Evolutionary conservation across 2,329 filamentous ascomycete genomes (phyloP).

Genomic region (Didymella exigua): DNA sequence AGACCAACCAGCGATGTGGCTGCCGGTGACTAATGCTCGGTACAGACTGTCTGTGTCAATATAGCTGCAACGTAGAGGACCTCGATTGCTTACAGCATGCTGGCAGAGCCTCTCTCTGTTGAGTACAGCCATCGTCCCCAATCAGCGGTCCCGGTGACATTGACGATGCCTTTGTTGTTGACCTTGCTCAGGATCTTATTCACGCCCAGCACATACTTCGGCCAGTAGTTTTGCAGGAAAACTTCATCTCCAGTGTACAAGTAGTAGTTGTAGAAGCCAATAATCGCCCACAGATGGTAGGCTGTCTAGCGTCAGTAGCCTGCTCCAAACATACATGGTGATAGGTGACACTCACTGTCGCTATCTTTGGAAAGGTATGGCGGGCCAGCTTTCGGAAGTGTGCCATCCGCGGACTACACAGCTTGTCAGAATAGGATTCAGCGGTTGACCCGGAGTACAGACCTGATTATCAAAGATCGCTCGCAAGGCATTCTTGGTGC

Average conservation of each 20-base stretch:
- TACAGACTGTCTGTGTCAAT: neutral
- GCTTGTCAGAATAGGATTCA: neutral
- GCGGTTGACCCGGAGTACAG: neutral
- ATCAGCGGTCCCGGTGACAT: slow-evolving; percentile 57
- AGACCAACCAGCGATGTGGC: neutral
- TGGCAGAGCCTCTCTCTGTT: slow-evolving; percentile 17
- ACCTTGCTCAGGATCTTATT: slow-evolving; percentile 51
- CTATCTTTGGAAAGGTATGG: slow-evolving; percentile 45
- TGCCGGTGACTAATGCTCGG: neutral
- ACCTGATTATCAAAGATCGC: slow-evolving; percentile 54
- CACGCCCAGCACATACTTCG: slow-evolving; percentile 57
- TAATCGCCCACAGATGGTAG: slow-evolving; percentile 59
- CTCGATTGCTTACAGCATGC: slow-evolving; percentile 14
- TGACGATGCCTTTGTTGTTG: slow-evolving; percentile 51
- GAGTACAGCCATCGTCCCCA: slow-evolving; percentile 54
- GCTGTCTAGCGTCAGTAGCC: slow-evolving; percentile 1
- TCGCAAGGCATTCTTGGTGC: slow-evolving; percentile 53
- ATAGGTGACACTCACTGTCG: slow-evolving; percentile 22
- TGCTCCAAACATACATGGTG: neutral
- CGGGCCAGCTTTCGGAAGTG: slow-evolving; percentile 50
- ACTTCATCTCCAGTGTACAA: slow-evolving; percentile 60
- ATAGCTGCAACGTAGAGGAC: neutral
- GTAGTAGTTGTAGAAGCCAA: slow-evolving; percentile 64
- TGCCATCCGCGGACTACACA: slow-evolving; percentile 32
- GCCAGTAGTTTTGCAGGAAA: slow-evolving; percentile 57